Percentiles rank a stretch among this genome's conserved stretches.
phyloP scores from a whole-genome alignment of 768 basidiomycete species.

The Pisolithus microcarpus region DNA sequence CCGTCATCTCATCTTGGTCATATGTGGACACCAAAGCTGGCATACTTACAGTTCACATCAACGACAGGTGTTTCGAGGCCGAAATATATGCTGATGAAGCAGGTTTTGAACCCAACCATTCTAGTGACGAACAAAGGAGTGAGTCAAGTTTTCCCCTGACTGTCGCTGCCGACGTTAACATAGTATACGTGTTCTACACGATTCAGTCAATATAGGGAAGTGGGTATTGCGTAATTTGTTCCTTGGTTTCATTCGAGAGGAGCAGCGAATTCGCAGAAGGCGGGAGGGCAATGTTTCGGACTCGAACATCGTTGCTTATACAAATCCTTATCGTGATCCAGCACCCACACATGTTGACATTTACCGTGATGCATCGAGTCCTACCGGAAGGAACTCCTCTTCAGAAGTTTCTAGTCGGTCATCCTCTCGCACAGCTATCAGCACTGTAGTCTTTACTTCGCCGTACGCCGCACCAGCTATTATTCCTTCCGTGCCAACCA shows the following conservation, averaged over 20 bases:
- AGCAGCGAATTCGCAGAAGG: slow-evolving; percentile 40
- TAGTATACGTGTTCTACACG: neutral
- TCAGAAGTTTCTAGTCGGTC: slow-evolving; percentile 24
- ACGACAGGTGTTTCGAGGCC: slow-evolving; percentile 85
- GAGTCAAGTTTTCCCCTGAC: slow-evolving; percentile 24
- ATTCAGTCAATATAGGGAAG: slow-evolving; percentile 82
- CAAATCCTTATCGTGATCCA: slow-evolving; percentile 16
- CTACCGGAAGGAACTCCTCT: slow-evolving; percentile 21
- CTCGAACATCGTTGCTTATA: slow-evolving; percentile 11
- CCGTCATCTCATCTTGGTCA: slow-evolving; percentile 78
- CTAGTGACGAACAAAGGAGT: slow-evolving; percentile 79
- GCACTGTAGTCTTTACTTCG: slow-evolving; percentile 49
- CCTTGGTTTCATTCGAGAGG: slow-evolving; percentile 65
- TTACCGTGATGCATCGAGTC: slow-evolving; percentile 11
- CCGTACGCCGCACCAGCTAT: slow-evolving; percentile 62
- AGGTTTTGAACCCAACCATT: slow-evolving; percentile 57
- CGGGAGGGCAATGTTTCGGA: slow-evolving; percentile 22
- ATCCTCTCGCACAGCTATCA: slow-evolving; percentile 18
- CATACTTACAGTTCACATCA: slow-evolving; percentile 79
- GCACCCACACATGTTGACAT: slow-evolving; percentile 22
- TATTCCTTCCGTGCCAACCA: slow-evolving; percentile 39
- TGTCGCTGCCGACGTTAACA: neutral
- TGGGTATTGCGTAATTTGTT: slow-evolving; percentile 88
- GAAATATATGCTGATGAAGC: slow-evolving; percentile 94
- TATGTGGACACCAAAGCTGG: slow-evolving; percentile 87